Evolutionary conservation across 768 basidiomycete genomes (phyloP).

Genomic region (Pleurotus citrinopileatus): DNA sequence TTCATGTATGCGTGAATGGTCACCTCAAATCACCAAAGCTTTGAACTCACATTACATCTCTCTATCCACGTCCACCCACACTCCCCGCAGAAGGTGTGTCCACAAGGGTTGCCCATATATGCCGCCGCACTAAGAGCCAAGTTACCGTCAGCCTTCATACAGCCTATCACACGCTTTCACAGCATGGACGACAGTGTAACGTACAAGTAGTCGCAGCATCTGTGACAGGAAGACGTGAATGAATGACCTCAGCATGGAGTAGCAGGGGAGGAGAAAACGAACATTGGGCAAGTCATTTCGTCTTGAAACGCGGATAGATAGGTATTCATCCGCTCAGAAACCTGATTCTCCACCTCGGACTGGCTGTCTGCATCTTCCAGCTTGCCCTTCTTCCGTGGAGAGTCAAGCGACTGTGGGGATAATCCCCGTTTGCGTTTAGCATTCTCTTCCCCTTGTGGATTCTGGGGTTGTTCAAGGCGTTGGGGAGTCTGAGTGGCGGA

Average conservation of each 20-base stretch:
- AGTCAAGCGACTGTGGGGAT: conserved; percentile 10
- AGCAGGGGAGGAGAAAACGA: conserved; percentile 24
- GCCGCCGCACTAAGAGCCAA: conserved; percentile 47
- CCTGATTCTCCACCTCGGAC: background rate
- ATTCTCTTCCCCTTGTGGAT: background rate
- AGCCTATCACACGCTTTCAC: background rate
- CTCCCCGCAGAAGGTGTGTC: conserved; percentile 69
- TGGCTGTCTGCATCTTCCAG: conserved; percentile 22
- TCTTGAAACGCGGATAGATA: conserved; percentile 51
- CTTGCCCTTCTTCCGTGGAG: conserved; percentile 43
- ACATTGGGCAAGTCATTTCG: conserved; percentile 75
- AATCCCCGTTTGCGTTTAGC: conserved; percentile 1
- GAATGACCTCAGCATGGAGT: conserved; percentile 5
- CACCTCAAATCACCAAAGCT: no score
- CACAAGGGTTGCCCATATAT: conserved; percentile 68
- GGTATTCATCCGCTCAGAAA: conserved; percentile 20
- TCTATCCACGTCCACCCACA: conserved; percentile 61
- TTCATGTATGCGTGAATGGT: conserved; percentile 3
- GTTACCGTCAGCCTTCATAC: conserved; percentile 8
- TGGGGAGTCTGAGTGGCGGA: background rate
- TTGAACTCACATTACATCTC: conserved; percentile 1
- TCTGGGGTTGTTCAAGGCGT: background rate
- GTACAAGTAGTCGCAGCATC: conserved; percentile 73
- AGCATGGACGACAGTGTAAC: conserved; percentile 18
- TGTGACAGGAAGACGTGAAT: conserved; percentile 23